Base-by-base conservation (phyloP, 1,284 basidiomycete genomes). In the Boletus smithii region DNA sequence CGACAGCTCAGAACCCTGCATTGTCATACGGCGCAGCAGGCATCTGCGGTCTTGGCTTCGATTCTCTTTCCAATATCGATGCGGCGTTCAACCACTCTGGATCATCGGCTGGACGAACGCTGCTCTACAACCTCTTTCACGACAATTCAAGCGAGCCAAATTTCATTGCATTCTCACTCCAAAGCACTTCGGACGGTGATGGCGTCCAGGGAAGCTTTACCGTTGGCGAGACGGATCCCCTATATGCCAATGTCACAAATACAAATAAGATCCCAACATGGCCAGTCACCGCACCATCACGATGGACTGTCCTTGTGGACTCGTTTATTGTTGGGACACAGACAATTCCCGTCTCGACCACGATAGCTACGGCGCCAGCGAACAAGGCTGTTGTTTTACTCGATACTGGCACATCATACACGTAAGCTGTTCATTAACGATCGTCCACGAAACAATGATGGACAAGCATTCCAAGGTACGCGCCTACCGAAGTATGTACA, bases 1-100 rank as follows among this genome's bases (percentile, higher is more conserved):
- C 76, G 5, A 53, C 60, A 8, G 83, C 80, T 7, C 62, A 74
- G 43, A 88, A 90, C 62, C 85, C 87, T 22, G 83, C 83, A 8
- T 69, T 87, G n/a, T 69, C 73, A 3, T 88, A 85, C 56, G 84
- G 83, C 18, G 83, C 85, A 14, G 60, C 71, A 52, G 88, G 88
- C n/a, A 80, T 91, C 56, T 66, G 81, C 29, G 88, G 88, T 14
- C 73, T 90, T n/a, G 87, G 88, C 32, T 89, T 91, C 61, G 81
- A 80, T 27, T 79, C 79, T 14, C 75, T 90, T 26, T 91, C 88
- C 3, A 76, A 69, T 31, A 76, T 91, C 38, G 85, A 89, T 60
- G 62, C 70, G 11, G 61, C 71, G 4, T 68, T 89, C 42, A 86
- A 85, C 53, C 59, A 65, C 13, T 78, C 82, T 1, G 73, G 76